A percentile compares a stretch with the other conserved stretches of the same genome.
Conservation (phyloP, 257 asterid species). For the Orobanche coerulescens region DNA sequence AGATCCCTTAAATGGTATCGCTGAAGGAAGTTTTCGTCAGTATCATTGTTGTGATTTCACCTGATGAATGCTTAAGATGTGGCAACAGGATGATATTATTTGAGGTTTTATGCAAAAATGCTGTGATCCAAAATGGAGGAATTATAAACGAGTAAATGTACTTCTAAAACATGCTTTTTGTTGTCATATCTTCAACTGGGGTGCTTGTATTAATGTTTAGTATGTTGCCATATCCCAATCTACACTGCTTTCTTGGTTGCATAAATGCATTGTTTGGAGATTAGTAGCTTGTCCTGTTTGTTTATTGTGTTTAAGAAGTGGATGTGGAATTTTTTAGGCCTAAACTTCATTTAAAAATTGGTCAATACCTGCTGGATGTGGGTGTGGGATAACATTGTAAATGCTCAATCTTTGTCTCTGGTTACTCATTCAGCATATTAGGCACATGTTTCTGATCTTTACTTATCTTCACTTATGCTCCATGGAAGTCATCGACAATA, state of each 20-base stretch:
- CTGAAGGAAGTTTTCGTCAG: neutral
- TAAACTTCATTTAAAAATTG: neutral
- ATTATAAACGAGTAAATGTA: neutral
- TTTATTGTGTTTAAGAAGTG: slow-evolving; percentile 9
- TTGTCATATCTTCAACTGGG: neutral
- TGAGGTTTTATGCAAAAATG: slow-evolving; percentile 1
- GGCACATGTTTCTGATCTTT: slow-evolving; percentile 2
- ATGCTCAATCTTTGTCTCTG: neutral
- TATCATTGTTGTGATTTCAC: slow-evolving; percentile 13
- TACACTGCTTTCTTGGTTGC: slow-evolving; percentile 1
- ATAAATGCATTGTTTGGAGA: slow-evolving; percentile 7
- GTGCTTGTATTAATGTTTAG: neutral
- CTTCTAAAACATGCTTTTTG: neutral
- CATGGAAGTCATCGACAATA: neutral
- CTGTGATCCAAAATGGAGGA: neutral
- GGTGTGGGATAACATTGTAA: neutral
- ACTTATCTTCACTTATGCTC: neutral
- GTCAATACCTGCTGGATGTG: neutral
- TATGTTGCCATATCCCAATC: neutral
- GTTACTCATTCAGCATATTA: neutral
- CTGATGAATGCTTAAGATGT: neutral
- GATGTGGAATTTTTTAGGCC: neutral
- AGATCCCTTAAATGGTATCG: neutral
- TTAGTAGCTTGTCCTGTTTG: neutral
- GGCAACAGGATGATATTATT: neutral